Evolutionary conservation across 106 monocot genomes (phyloP).

Genomic region (Cymbidium sinense): DNA sequence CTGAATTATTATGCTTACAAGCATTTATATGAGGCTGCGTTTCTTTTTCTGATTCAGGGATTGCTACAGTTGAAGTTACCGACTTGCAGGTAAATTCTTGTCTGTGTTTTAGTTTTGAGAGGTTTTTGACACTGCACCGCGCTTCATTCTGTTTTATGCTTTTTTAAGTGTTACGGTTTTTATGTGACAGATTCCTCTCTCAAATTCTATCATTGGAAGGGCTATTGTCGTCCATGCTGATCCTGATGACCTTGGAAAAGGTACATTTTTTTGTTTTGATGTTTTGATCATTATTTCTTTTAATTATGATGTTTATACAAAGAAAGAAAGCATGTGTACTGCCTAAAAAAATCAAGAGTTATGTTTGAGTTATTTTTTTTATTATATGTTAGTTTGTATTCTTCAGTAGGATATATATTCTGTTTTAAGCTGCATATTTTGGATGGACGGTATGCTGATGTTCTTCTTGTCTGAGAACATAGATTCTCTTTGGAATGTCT

Average conservation of each 20-base stretch:
- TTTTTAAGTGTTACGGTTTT: background rate
- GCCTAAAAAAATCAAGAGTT: background rate
- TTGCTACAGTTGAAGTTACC: slow-evolving; percentile 20
- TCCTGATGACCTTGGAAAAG: slow-evolving; percentile 79
- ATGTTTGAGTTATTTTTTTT: background rate
- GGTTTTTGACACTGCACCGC: background rate
- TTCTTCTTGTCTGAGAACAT: too few relatives aligned
- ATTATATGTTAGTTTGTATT: background rate
- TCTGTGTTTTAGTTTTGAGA: background rate
- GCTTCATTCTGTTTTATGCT: background rate
- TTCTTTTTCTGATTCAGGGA: slow-evolving; percentile 21
- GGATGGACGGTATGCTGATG: too few relatives aligned
- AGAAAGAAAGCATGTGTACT: background rate
- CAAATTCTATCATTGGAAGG: slow-evolving; percentile 64
- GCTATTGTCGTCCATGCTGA: slow-evolving; percentile 81
- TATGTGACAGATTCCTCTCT: slow-evolving; percentile 50
- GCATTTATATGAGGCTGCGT: background rate
- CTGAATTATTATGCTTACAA: background rate
- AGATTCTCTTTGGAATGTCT: too few relatives aligned
- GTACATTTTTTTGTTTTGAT: slow-evolving; percentile 24
- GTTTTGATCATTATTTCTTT: background rate
- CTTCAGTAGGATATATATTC: background rate
- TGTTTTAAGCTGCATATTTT: background rate
- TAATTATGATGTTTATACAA: background rate
- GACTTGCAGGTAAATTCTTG: slow-evolving; percentile 30